Base-by-base conservation (phyloP, 331 rosid genomes). In the Malus hybrid region DNA sequence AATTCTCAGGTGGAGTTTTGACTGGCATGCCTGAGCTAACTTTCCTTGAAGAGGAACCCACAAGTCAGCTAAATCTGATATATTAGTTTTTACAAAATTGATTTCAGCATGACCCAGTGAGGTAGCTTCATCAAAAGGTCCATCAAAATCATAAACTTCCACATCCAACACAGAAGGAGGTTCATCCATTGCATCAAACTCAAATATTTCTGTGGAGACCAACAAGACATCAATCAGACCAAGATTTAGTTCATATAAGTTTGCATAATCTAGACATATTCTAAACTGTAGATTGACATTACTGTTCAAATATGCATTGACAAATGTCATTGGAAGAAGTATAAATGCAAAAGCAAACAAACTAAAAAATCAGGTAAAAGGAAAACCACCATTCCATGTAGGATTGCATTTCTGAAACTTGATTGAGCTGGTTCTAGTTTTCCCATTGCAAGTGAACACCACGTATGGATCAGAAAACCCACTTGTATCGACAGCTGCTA, bases 121-220 rank as follows among this genome's bases (percentile, higher is more conserved):
- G 60, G 81, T 75, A 61, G 83, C 88, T 81, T 90, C 99, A 79
- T 90, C 97, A 67, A 87, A 95, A 68, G 99, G 99, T 71, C 98
- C 99, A 85, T 92, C 98, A 82, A 92, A 92, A 83, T 92, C 93
- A 83, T 52, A 92, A 79, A 95, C 91, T 68, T 90, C 97, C 79
- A 92, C 84, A 52, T 88, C 93, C 86, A 95, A 69, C 80, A 92
- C 86, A 18, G 99, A 90, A 74, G 99, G 99, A 80, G 94, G 96
- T 71, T 95, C 98, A 44, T 90, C 89, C 99, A 89, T 92, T 6
- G 99, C 98, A 86, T 92, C 98, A 75, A 95, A 95, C 83, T 95
- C 99, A 85, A 95, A 95, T 83, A 95, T 87, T 84, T 95, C 98
- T 95, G 89, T 74, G 74, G 60, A 80, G 29, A 81, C 29, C 68